Evolutionary conservation across 139 green algal species (phyloP).

Genomic region (Chara braunii): DNA sequence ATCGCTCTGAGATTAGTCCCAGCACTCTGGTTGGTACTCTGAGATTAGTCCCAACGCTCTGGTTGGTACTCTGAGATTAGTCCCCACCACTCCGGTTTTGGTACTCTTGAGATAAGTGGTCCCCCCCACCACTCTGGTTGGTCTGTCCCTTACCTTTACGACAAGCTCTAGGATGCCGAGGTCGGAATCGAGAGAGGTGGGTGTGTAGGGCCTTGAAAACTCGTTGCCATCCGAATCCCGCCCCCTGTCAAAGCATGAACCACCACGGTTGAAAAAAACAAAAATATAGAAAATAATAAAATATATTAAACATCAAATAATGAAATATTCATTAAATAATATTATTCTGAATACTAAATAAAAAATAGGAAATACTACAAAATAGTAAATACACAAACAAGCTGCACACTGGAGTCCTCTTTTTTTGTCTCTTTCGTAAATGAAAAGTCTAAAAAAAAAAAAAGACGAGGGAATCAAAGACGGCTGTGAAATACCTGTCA

Average conservation of each 20-base stretch:
- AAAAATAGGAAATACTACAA: too few relatives aligned
- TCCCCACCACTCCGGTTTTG: background rate
- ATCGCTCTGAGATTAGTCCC: background rate
- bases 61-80: background rate
- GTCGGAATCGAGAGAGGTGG: slow-evolving; percentile 63
- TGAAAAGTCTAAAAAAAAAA: too few relatives aligned
- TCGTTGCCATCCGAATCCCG: slow-evolving; percentile 68
- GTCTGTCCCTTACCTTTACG: slow-evolving; percentile 67
- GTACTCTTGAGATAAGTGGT: background rate
- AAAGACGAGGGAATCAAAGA: too few relatives aligned
- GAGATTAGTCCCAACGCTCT: background rate
- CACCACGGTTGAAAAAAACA: too few relatives aligned
- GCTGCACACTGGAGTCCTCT: too few relatives aligned
- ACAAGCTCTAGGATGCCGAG: slow-evolving; percentile 89
- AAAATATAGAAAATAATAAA: background rate
- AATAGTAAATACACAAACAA: too few relatives aligned
- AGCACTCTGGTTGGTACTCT: background rate
- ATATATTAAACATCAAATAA: slow-evolving; percentile 1
- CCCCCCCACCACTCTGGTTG: background rate
- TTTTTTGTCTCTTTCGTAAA: too few relatives aligned
- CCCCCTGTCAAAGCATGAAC: slow-evolving; percentile 16
- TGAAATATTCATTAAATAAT: background rate
- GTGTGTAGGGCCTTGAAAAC: slow-evolving; percentile 92
- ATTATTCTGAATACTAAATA: too few relatives aligned
- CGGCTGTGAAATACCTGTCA: too few relatives aligned